These are phyloP conservation scores for Pichiaceae sp. DNA, from an alignment of 1,139 yeast species.

Conservation along the genomic window DNA sequence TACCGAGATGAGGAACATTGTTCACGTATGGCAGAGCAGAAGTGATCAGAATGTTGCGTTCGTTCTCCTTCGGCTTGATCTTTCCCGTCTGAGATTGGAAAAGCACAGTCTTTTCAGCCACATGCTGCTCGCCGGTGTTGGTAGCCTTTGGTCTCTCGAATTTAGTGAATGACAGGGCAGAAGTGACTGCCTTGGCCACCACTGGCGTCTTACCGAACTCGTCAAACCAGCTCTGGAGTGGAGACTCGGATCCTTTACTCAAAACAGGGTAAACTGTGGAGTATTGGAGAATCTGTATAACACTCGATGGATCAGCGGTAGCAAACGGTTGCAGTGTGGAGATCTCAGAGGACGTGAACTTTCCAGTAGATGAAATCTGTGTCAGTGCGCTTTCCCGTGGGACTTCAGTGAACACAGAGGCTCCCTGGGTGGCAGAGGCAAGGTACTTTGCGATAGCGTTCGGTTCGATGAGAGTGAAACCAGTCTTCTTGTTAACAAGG, in stretches of 20 bases:
- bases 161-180: conserved; percentile 32
- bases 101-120: conserved; percentile 29
- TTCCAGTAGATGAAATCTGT: conserved; percentile 11
- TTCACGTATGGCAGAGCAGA: conserved; percentile 97
- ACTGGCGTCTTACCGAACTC: conserved; percentile 30
- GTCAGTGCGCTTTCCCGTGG: conserved; percentile 17
- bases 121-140: conserved; percentile 48
- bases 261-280: conserved; percentile 33
- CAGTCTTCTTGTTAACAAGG: conserved; percentile 26
- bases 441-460: conserved; percentile 77
- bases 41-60: conserved; percentile 79
- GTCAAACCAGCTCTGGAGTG: conserved; percentile 32
- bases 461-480: conserved; percentile 58
- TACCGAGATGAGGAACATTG: conserved; percentile 97
- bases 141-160: conserved; percentile 33
- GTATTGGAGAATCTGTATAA: conserved; percentile 40
- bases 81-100: conserved; percentile 28
- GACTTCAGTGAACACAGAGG: conserved; percentile 7
- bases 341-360: conserved; percentile 11
- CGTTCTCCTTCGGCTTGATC: conserved; percentile 55
- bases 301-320: conserved; percentile 16
- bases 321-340: conserved; percentile 3
- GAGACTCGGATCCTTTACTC: conserved; percentile 8
- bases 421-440: conserved; percentile 20
- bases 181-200: conserved; percentile 32